These are phyloP conservation scores for Gynandropsis gynandra DNA, from an alignment of 345 rosid species.

Conservation along the genomic window DNA sequence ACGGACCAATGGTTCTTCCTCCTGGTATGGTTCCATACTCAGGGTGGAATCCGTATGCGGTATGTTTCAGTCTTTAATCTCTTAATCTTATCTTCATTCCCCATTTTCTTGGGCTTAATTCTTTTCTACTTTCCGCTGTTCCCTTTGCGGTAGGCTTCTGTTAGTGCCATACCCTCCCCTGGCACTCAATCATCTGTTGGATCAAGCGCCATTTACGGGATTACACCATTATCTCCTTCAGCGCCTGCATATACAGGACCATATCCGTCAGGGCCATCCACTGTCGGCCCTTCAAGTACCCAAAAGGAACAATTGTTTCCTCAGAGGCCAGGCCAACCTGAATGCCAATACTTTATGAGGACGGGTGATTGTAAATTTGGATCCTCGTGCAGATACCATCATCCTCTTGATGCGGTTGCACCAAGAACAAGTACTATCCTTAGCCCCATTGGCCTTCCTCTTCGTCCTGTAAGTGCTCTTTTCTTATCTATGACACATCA, in stretches of 20 bases:
- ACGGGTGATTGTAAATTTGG: constrained; percentile 92
- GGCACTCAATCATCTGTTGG: constrained; percentile 55
- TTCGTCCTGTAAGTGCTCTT: constrained; percentile 69
- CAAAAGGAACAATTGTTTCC: constrained; percentile 68
- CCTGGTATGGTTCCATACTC: constrained; percentile 64
- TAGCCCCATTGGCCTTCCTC: constrained; percentile 78
- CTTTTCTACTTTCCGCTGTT: not conserved
- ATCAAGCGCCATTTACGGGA: constrained; percentile 52
- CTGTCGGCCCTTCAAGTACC: constrained; percentile 42
- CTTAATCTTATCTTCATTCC: not conserved
- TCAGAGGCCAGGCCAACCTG: constrained; percentile 81
- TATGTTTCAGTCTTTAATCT: constrained; percentile 24
- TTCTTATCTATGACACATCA: not conserved
- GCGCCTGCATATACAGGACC: constrained; percentile 55
- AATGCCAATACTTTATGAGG: constrained; percentile 79
- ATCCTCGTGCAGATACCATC: constrained; percentile 87
- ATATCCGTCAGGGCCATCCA: constrained; percentile 40
- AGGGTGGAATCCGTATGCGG: constrained; percentile 81
- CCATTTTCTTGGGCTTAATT: constrained; percentile 11
- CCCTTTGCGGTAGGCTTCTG: constrained; percentile 37
- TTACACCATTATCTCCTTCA: constrained; percentile 65
- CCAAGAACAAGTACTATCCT: constrained; percentile 47
- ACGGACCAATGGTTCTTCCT: constrained; percentile 63
- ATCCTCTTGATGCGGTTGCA: constrained; percentile 54
- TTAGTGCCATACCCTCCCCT: constrained; percentile 57